phyloP scores from a whole-genome alignment of 768 basidiomycete genomes.

The Podaxis pistillaris region DNA sequence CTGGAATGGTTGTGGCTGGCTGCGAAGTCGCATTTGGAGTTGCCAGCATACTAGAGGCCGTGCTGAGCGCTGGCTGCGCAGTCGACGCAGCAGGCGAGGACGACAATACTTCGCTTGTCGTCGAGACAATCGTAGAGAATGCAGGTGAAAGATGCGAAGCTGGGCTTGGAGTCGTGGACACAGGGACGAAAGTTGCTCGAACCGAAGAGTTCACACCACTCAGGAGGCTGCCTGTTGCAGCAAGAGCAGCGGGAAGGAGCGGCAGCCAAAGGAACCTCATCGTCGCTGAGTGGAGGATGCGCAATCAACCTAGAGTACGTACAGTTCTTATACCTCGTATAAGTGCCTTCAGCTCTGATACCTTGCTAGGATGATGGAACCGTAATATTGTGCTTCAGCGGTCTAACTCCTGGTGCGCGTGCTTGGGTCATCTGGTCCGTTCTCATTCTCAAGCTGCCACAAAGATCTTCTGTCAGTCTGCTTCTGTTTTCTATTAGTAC shows the following conservation, averaged over 20 bases:
- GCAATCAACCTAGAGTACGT: neutral
- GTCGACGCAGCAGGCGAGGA: neutral
- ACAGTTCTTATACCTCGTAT: conserved; percentile 3
- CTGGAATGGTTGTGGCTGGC: conserved; percentile 1
- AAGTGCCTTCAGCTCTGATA: neutral
- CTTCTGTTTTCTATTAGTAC: neutral
- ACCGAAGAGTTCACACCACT: neutral
- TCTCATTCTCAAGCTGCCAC: neutral
- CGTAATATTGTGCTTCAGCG: neutral
- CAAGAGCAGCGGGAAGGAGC: conserved; percentile 7
- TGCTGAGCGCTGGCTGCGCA: neutral
- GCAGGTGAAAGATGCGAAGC: neutral
- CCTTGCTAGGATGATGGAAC: neutral
- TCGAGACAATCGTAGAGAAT: neutral
- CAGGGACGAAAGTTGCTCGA: neutral
- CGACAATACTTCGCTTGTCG: neutral
- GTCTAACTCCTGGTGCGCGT: neutral
- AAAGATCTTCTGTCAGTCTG: neutral
- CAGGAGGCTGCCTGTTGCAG: neutral
- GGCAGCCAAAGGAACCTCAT: conserved; percentile 8
- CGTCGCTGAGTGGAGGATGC: neutral
- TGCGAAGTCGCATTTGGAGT: neutral
- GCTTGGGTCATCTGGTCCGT: neutral
- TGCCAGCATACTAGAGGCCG: neutral
- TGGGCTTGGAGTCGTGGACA: neutral